Conservation (phyloP, 108 stramenopile genomes). For the Fragilariopsis cylindrus region DNA sequence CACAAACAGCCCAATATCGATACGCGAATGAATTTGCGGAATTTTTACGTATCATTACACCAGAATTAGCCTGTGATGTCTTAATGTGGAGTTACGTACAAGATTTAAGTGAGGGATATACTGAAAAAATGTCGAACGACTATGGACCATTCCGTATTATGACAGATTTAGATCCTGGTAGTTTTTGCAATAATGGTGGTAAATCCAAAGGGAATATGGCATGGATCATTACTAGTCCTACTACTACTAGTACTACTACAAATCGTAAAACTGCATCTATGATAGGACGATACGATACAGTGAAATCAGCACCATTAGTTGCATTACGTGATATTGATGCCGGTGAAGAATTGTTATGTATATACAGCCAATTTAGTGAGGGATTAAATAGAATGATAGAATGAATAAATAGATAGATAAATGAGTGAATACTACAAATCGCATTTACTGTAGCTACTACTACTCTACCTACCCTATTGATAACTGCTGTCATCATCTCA, state of each 20-base stretch:
- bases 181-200: neutral
- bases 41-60: neutral
- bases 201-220: neutral
- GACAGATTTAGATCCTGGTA: conserved; percentile 3
- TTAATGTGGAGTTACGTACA: conserved; percentile 10
- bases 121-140: neutral
- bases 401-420: neutral
- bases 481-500: too few relatives aligned
- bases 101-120: neutral
- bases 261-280: neutral
- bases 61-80: neutral
- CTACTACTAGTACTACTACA: neutral
- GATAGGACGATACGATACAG: neutral
- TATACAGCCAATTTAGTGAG: neutral
- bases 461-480: too few relatives aligned
- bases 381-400: neutral
- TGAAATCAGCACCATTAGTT: neutral
- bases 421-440: too few relatives aligned
- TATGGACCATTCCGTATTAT: neutral
- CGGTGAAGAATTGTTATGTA: conserved; percentile 9
- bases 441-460: too few relatives aligned
- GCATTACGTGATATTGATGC: conserved; percentile 1
- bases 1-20: neutral
- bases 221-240: neutral
- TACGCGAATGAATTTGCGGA: neutral